Percentiles rank a stretch among this genome's conserved stretches.
Conservation (phyloP, 2,329 filamentous ascomycete species). For the Scopulariopsis brevicaulis region DNA sequence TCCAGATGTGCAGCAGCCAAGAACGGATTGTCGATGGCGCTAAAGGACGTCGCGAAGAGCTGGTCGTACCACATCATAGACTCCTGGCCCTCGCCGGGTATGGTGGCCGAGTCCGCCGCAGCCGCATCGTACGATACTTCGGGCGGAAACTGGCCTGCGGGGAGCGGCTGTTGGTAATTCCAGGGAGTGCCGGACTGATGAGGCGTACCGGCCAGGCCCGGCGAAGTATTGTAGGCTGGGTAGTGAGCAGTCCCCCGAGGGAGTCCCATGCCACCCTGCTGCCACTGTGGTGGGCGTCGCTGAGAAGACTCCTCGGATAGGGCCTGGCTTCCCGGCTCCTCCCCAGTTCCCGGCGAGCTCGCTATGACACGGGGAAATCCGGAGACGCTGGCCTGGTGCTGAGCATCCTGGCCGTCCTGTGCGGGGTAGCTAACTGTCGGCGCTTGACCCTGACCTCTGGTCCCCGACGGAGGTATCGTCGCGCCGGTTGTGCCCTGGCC, state of each 20-base stretch:
- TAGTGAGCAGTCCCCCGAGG: neutral
- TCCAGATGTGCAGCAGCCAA: conserved; percentile 19
- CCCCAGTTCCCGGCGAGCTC: neutral
- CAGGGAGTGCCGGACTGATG: neutral
- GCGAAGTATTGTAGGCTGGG: neutral
- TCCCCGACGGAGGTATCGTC: neutral
- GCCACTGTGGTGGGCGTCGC: neutral
- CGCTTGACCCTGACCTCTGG: neutral
- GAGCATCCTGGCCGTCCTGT: neutral
- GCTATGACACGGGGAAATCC: neutral
- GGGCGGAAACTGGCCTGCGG: neutral
- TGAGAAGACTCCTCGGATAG: neutral
- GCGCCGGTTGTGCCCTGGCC: no score
- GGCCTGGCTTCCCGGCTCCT: neutral
- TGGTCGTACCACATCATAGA: conserved; percentile 23
- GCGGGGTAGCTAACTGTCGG: neutral
- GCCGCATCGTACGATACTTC: neutral
- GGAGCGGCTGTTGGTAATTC: neutral
- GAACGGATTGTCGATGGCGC: conserved; percentile 20
- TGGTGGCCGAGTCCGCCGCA: neutral
- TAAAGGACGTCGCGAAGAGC: conserved; percentile 20
- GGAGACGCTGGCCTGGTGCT: neutral
- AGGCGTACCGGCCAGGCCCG: neutral
- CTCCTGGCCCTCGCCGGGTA: conserved; percentile 16
- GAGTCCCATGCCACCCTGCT: neutral